These are phyloP conservation scores for Tolypocladium nubicola DNA, from an alignment of 2,329 filamentous ascomycete species.

Conservation along the genomic window DNA sequence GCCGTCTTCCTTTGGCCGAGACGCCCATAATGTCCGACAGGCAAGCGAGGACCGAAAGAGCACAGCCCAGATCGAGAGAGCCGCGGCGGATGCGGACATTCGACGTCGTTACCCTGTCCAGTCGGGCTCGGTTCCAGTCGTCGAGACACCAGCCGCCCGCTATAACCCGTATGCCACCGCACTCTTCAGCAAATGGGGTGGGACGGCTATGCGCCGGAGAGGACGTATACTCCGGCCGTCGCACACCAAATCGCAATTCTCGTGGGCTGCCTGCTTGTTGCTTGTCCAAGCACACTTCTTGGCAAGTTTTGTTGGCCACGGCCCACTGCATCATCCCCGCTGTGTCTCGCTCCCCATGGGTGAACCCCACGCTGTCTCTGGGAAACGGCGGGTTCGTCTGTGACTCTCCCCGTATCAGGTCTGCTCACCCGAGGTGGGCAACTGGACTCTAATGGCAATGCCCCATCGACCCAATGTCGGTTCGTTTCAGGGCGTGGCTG, in stretches of 20 bases:
- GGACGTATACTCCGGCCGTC: background rate
- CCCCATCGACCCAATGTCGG: background rate
- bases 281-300: background rate
- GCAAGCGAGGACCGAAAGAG: background rate
- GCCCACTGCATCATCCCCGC: background rate
- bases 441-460: background rate
- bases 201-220: background rate
- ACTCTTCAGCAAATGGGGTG: background rate
- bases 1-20: background rate
- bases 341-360: background rate
- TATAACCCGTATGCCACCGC: background rate
- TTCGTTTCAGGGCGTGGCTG: background rate
- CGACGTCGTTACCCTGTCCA: background rate
- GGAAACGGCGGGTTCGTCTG: background rate
- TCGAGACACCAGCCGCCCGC: background rate
- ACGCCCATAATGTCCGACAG: background rate
- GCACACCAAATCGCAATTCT: background rate
- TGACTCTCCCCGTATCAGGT: background rate
- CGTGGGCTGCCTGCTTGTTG: background rate
- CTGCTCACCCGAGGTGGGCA: background rate
- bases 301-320: background rate
- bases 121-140: background rate
- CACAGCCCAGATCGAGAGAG: background rate
- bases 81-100: background rate
- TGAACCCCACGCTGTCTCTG: background rate